Evolutionary conservation across 331 rosid species (phyloP), one percentile per base, ranked within the genome.

Genomic region (Malus hybrid): DNA sequence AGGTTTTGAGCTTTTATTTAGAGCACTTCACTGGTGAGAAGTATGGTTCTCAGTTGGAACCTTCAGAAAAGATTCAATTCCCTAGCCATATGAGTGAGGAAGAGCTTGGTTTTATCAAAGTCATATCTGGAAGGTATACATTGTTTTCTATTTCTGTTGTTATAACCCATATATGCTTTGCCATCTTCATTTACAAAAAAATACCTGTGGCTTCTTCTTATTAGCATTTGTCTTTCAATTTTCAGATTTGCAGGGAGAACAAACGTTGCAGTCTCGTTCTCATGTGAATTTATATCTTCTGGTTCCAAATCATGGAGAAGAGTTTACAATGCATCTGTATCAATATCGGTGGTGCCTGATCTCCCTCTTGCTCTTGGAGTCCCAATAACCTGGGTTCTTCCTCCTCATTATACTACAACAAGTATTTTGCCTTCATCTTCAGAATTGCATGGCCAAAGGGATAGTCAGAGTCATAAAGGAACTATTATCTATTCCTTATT

Each of bases 311-410:
- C 68, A 64, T 81, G 72, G 80, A 75, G 85, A 70, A 87, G 68
- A 84, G 73, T 78, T 77, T 94, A 87, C 82, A 87, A 76, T 75
- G 88, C 97, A 77, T 94, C 96, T 33, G 63, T 86, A 70, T 88
- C 93, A 70, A 73, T 94, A 70, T 71, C 78, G 55, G 99, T 94
- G 81, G 84, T 92, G 74, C 93, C 97, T 69, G 93, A 87, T 87
- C 96, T 84, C 66, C 96, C 97, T 33, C 77, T 94, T 80, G 92
- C 97, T 78, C 87, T 90, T 68, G 99, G 99, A 82, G 81, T 85
- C 78, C 96, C 99, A 26, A 77, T 89, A 66, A 94, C 99, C 75
- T 94, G 97, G 99, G 78, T 92, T 81, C 96, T 94, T 81, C 99
- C 99, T 77, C 97, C 99, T 66, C 86, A 87, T 75, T 94, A 94